Conservation (phyloP, 148 eudicot species). For the Agrostemma githago region DNA sequence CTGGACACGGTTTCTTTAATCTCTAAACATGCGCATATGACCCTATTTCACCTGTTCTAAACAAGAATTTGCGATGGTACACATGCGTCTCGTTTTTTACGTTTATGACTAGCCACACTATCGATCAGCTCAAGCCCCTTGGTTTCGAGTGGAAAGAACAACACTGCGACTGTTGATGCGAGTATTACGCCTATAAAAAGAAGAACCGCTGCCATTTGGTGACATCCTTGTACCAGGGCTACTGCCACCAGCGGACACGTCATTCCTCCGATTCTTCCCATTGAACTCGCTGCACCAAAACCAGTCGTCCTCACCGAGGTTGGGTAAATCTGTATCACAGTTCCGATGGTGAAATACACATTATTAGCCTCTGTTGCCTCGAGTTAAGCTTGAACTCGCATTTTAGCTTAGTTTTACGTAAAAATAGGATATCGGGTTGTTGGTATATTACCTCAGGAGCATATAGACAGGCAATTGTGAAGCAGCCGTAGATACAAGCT, state of each 20-base stretch:
- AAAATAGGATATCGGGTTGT: no score
- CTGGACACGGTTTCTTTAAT: no score
- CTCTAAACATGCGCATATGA: no score
- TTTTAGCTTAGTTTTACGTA: no score
- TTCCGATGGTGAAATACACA: background rate
- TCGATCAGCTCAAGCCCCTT: conserved; percentile 61
- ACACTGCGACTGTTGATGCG: conserved; percentile 45
- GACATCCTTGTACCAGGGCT: conserved; percentile 58
- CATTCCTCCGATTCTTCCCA: conserved; percentile 84
- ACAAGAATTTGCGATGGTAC: no score
- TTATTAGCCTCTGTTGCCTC: no score
- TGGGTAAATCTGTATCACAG: conserved; percentile 43
- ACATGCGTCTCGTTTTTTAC: background rate
- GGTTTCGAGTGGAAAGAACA: conserved; percentile 66
- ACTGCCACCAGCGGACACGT: conserved; percentile 74
- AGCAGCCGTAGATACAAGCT: conserved; percentile 60
- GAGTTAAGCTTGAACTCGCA: no score
- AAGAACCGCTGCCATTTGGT: conserved; percentile 45
- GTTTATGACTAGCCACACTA: conserved; percentile 17
- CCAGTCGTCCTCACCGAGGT: conserved; percentile 76
- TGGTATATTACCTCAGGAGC: conserved; percentile 64
- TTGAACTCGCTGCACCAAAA: conserved; percentile 64
- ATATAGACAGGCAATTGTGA: conserved; percentile 59
- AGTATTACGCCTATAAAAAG: conserved; percentile 53
- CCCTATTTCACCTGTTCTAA: no score